Percentiles rank a stretch among this genome's conserved stretches.
Conservation (phyloP, 2,329 filamentous ascomycete genomes). For the Aspergillus vadensis region DNA sequence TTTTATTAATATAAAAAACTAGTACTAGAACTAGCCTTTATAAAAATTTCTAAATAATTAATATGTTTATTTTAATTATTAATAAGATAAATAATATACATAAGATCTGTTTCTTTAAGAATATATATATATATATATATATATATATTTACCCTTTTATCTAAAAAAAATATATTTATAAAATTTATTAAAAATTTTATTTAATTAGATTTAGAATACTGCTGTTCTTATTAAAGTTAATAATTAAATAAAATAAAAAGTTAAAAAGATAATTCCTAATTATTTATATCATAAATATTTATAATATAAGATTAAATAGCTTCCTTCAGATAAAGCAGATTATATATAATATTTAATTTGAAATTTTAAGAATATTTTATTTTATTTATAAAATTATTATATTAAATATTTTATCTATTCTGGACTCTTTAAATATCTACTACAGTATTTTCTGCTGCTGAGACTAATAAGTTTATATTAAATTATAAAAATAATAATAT, state of each 20-base stretch:
- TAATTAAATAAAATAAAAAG: not conserved
- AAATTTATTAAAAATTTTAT: not conserved
- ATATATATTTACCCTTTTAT: too few relatives aligned
- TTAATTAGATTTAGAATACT: not conserved
- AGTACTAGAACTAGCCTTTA: too few relatives aligned
- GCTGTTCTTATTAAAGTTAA: not conserved
- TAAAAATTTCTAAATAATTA: too few relatives aligned
- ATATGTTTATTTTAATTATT: too few relatives aligned
- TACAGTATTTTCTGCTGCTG: not conserved
- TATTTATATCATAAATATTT: not conserved
- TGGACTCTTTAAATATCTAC: not conserved
- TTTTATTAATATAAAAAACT: too few relatives aligned
- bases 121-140: too few relatives aligned
- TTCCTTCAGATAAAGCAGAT: not conserved
- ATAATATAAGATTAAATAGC: conserved; percentile 1
- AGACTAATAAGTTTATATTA: not conserved
- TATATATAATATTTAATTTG: not conserved
- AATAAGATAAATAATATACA: too few relatives aligned
- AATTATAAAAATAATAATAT: too few relatives aligned
- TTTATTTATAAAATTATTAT: too few relatives aligned
- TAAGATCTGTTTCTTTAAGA: too few relatives aligned
- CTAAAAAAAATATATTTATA: not conserved
- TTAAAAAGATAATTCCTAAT: not conserved
- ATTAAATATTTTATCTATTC: too few relatives aligned
- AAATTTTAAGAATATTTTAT: too few relatives aligned